phyloP scores from a whole-genome alignment of 75 land plant genomes.

The Chamaecyparis obtusa region DNA sequence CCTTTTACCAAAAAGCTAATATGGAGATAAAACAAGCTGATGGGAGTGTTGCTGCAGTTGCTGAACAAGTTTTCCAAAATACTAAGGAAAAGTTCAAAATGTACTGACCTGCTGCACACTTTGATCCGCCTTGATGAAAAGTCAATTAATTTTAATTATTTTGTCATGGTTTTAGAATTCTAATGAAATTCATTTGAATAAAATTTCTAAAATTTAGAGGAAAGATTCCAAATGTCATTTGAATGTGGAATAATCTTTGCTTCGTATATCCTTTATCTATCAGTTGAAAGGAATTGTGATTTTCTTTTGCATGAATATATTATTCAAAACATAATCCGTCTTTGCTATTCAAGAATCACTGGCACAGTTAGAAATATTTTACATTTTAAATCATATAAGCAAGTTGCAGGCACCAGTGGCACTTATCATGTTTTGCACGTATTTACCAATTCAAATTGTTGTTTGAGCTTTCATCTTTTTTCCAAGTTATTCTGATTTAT shows the following conservation, averaged over 20 bases:
- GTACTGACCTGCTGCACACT: constrained; percentile 44
- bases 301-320: background rate
- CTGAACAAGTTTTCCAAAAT: constrained; percentile 85
- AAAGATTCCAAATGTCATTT: background rate
- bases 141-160: background rate
- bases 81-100: constrained; percentile 75
- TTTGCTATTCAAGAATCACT: background rate
- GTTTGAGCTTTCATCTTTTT: background rate
- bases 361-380: background rate
- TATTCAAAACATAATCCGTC: background rate
- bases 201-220: background rate
- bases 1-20: constrained; percentile 80
- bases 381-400: background rate
- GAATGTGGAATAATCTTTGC: background rate
- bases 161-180: background rate
- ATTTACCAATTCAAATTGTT: background rate
- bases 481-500: background rate
- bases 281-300: background rate
- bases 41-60: constrained; percentile 75
- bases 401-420: background rate
- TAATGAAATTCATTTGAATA: background rate
- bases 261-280: background rate
- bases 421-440: background rate
- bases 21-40: constrained; percentile 88
- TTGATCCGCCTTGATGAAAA: background rate